A percentile compares a stretch with the other conserved stretches of the same genome.
These are phyloP conservation scores for Podila verticillata DNA, from an alignment of 192 early-diverging fungal genomes.

Conservation along the genomic window DNA sequence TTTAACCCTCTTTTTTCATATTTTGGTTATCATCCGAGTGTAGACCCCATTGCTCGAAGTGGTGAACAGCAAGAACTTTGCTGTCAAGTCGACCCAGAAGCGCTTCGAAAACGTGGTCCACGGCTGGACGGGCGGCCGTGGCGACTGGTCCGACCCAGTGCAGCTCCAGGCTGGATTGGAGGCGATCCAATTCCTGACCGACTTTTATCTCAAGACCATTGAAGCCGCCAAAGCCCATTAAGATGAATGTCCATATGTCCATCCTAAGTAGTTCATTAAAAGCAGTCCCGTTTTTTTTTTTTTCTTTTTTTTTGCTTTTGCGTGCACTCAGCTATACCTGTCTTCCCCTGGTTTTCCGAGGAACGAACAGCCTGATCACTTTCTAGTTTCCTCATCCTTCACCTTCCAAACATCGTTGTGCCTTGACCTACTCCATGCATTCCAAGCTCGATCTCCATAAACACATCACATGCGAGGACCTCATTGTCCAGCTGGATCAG, in stretches of 20 bases:
- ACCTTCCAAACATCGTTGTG: not conserved
- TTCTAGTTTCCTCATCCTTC: not conserved
- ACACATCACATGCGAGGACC: slow-evolving; percentile 56
- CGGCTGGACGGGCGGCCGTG: slow-evolving; percentile 27
- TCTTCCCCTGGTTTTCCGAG: not conserved
- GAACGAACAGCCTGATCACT: not conserved
- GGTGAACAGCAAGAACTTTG: slow-evolving; percentile 28
- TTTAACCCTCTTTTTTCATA: not conserved
- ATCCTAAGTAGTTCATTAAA: not conserved
- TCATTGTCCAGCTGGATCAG: slow-evolving; percentile 62
- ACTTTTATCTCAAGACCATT: slow-evolving; percentile 22
- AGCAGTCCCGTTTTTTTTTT: not conserved
- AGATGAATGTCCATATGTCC: not conserved
- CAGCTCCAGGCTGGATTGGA: slow-evolving; percentile 23
- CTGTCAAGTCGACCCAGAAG: slow-evolving; percentile 19
- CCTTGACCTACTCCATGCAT: slow-evolving; percentile 23
- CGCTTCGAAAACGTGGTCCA: slow-evolving; percentile 29
- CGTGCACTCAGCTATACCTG: too few relatives aligned
- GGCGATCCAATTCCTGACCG: slow-evolving; percentile 21
- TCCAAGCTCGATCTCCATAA: slow-evolving; percentile 52
- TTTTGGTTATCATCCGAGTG: not conserved
- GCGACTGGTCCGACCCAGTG: slow-evolving; percentile 25
- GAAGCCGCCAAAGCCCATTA: slow-evolving; percentile 1
- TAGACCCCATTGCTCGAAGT: slow-evolving; percentile 18
- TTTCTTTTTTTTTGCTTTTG: not conserved